phyloP scores from a whole-genome alignment of 768 basidiomycete species.

The Mycena vitilis region DNA sequence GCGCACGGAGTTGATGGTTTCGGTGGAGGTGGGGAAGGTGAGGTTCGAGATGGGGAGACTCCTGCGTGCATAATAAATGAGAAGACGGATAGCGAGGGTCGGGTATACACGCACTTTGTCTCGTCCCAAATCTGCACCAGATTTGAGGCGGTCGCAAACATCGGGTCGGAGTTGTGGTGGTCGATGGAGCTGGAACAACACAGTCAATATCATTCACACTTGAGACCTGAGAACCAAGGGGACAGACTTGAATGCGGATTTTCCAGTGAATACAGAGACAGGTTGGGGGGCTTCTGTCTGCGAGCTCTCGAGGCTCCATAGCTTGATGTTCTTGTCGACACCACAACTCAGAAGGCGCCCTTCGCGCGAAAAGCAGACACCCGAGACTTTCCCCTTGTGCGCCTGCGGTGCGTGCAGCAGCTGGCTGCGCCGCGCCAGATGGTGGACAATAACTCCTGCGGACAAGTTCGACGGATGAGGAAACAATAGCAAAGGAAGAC shows the following conservation, averaged over 20 bases:
- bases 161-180: slow-evolving; percentile 88
- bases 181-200: slow-evolving; percentile 83
- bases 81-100: no score
- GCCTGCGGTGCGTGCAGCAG: slow-evolving; percentile 71
- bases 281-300: slow-evolving; percentile 58
- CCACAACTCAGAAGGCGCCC: slow-evolving; percentile 82
- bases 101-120: slow-evolving; percentile 92
- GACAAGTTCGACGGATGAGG: neutral
- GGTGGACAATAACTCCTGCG: slow-evolving; percentile 87
- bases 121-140: slow-evolving; percentile 98
- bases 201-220: slow-evolving; percentile 17
- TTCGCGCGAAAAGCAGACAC: slow-evolving; percentile 77
- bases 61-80: slow-evolving; percentile 56
- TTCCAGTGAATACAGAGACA: slow-evolving; percentile 82
- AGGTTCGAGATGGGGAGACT: slow-evolving; percentile 88
- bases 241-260: slow-evolving; percentile 90
- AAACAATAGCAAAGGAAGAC: slow-evolving; percentile 10
- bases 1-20: slow-evolving; percentile 87
- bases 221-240: slow-evolving; percentile 18
- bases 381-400: slow-evolving; percentile 89
- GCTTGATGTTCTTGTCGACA: slow-evolving; percentile 83
- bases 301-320: slow-evolving; percentile 69
- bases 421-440: slow-evolving; percentile 70
- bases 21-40: slow-evolving; percentile 86
- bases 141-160: slow-evolving; percentile 95